Base-by-base conservation (phyloP, 345 rosid genomes). In the Rhodomyrtus tomentosa region DNA sequence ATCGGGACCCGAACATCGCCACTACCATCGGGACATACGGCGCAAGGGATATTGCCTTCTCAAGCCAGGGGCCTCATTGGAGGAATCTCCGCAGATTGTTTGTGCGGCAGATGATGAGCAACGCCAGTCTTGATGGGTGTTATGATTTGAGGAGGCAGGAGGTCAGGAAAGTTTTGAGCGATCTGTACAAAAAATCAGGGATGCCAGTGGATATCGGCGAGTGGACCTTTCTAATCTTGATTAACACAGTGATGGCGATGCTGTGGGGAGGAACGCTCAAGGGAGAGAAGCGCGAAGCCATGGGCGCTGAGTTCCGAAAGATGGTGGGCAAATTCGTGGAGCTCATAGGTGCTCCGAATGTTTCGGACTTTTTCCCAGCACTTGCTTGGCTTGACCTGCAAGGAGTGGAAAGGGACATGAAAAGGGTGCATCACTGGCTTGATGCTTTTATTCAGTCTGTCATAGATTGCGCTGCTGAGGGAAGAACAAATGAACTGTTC, bases 351-450 rank as follows among this genome's bases (percentile, higher is more conserved):
- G 82, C 76, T 42, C 91, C 93, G 4, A 91, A 92, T 49, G 55
- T 93, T 76, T 93, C 93, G 0, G 94, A 91, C 54, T 15, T 92
- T 45, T 90, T 91, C 54, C 91, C 94, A 0, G 58, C 82, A 50
- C 85, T 92, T 15, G 88, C 91, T 0, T 50, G 86, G 88, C 89
- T 91, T 72, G 95, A 93, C 82, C 16, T 91, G 38, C 93, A 91
- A 86, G 93, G 93, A 55, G 42, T 90, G 16, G 85, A 83, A 82
- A 89, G 55, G 84, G 45, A 85, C 52, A 42, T 86, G 45, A 89
- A 25, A 85, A 80, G 82, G 74, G 20, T 86, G 5, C 3, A 12
- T 3, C 25, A 5, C 7, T 5, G 16, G 38, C 10, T 87, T 9
- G 92, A 91, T 10, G 21, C 55, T 10, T 54, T 87, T 54, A 53